Percentiles rank a stretch among this genome's conserved stretches.
These are phyloP conservation scores for Amniculicola lignicola DNA, from an alignment of 495 filamentous ascomycete species.

Conservation along the genomic window DNA sequence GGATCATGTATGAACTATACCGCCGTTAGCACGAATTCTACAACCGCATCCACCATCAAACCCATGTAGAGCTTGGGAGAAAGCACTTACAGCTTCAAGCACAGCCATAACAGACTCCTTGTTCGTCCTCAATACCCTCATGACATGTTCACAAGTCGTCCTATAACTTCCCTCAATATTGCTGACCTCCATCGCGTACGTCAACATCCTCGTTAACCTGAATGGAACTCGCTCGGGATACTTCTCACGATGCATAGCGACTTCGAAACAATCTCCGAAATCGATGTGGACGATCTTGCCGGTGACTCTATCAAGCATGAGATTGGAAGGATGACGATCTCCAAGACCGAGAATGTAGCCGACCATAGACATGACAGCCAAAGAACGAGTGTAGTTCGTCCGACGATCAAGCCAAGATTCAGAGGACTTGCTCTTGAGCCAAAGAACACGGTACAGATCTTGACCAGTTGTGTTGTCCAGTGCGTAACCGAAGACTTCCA, in stretches of 20 bases:
- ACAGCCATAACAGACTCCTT: slow-evolving; percentile 99
- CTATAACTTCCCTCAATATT: slow-evolving; percentile 98
- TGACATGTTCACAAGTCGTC: slow-evolving; percentile 95
- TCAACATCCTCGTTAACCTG: slow-evolving; percentile 96
- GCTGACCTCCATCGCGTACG: slow-evolving; percentile 98
- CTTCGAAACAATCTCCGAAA: slow-evolving; percentile 99
- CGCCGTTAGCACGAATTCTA: slow-evolving; percentile 6
- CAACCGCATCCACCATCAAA: no score
- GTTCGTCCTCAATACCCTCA: slow-evolving; percentile 93
- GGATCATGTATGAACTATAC: slow-evolving; percentile 94
- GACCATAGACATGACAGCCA: slow-evolving; percentile 99
- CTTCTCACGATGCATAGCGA: slow-evolving; percentile 99
- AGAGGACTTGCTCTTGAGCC: slow-evolving; percentile 97
- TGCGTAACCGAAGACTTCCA: slow-evolving; percentile 97
- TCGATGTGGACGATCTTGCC: slow-evolving; percentile 97
- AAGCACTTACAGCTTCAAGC: slow-evolving; percentile 80
- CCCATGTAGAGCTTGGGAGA: slow-evolving; percentile 3
- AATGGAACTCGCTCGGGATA: slow-evolving; percentile 97
- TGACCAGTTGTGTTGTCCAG: slow-evolving; percentile 98
- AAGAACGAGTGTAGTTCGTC: slow-evolving; percentile 94
- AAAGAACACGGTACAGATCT: slow-evolving; percentile 94
- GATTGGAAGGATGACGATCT: slow-evolving; percentile 92
- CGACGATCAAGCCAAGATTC: slow-evolving; percentile 96
- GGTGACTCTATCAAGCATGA: slow-evolving; percentile 93
- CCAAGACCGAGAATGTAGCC: slow-evolving; percentile 97